Conservation (phyloP, 2,329 filamentous ascomycete species). For the Pseudonectria foliicola region DNA sequence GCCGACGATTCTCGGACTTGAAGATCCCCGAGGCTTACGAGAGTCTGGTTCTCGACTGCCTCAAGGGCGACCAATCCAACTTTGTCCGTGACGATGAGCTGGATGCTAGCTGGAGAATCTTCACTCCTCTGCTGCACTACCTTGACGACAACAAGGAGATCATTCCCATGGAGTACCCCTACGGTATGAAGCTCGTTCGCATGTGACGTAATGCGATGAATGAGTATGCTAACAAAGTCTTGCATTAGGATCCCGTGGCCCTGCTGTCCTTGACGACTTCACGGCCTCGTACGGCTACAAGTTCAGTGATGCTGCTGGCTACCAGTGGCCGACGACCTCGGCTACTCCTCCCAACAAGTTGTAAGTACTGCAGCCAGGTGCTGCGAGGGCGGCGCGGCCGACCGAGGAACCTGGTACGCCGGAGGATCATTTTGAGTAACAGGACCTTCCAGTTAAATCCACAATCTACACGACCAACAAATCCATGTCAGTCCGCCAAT, state of each 20-base stretch:
- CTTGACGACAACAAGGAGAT: conserved; percentile 99
- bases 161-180: conserved; percentile 98
- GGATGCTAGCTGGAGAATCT: conserved; percentile 97
- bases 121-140: conserved; percentile 95
- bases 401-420: background rate
- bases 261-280: conserved; percentile 94
- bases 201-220: conserved; percentile 1
- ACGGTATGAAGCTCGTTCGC: conserved; percentile 54
- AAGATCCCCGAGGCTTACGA: conserved; percentile 99
- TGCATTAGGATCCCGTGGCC: conserved; percentile 78
- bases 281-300: conserved; percentile 98
- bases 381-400: no score
- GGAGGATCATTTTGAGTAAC: conserved; percentile 11
- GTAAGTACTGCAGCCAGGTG: conserved; percentile 43
- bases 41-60: conserved; percentile 89
- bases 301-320: conserved; percentile 92
- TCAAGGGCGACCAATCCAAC: conserved; percentile 99
- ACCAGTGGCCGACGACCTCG: conserved; percentile 85
- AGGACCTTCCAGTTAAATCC: conserved; percentile 18
- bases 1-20: conserved; percentile 94
- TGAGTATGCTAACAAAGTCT: conserved; percentile 12
- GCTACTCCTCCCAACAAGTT: conserved; percentile 65
- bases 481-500: conserved; percentile 16
- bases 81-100: conserved; percentile 96
- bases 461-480: conserved; percentile 7